Conservation (phyloP, 2,329 filamentous ascomycete species). For the Zalaria sp. region DNA sequence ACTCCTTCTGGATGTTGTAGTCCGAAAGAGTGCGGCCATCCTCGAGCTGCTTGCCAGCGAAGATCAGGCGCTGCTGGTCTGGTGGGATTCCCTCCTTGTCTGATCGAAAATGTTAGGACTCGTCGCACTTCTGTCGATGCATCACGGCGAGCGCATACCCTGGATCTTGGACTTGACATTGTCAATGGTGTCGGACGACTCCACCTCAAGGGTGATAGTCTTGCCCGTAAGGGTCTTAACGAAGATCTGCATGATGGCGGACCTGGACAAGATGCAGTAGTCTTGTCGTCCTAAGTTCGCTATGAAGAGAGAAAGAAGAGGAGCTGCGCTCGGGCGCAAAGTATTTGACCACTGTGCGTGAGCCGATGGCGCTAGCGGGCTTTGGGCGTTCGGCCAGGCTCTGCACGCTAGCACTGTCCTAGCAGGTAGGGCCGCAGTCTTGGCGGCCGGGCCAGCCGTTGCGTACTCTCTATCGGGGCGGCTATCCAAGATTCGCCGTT, state of each 20-base stretch:
- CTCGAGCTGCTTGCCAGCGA: conserved; percentile 99
- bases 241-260: conserved; percentile 40
- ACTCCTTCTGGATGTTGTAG: conserved; percentile 99
- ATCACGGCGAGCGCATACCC: conserved; percentile 29
- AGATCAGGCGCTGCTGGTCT: conserved; percentile 99
- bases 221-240: conserved; percentile 98
- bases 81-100: conserved; percentile 99
- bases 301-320: conserved; percentile 4
- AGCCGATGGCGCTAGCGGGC: too few species aligned
- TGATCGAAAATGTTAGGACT: conserved; percentile 35
- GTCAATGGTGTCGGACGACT: conserved; percentile 99
- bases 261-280: conserved; percentile 2
- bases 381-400: too few species aligned
- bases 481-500: too few species aligned
- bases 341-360: too few species aligned
- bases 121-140: conserved; percentile 2
- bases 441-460: too few species aligned
- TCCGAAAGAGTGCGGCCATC: conserved; percentile 97
- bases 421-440: too few species aligned
- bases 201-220: conserved; percentile 99
- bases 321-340: not conserved
- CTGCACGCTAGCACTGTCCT: too few species aligned
- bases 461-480: too few species aligned
- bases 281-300: conserved; percentile 8
- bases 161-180: conserved; percentile 99